Percentiles rank a stretch among this genome's conserved stretches.
Evolutionary conservation across 257 asterid species (phyloP).

Genomic region (Plectranthus barbatus): DNA sequence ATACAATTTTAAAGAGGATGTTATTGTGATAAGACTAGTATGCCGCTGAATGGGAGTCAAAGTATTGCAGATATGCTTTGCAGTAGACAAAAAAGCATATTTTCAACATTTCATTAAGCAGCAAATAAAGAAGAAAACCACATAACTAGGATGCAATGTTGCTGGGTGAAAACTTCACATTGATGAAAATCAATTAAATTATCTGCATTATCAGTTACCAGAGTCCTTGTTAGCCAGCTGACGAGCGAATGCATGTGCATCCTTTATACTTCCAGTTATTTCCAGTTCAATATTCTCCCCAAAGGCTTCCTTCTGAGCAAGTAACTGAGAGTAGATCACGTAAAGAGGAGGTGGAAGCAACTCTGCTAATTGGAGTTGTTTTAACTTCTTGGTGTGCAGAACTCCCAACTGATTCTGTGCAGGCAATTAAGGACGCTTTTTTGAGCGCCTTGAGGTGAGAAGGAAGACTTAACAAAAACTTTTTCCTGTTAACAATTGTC

Average conservation of each 20-base stretch:
- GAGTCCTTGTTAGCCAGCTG: conserved; percentile 79
- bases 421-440: conserved; percentile 94
- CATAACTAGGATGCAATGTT: not conserved
- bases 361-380: conserved; percentile 92
- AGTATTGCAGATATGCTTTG: not conserved
- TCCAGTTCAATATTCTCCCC: conserved; percentile 87
- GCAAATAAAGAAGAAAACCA: not conserved
- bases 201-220: conserved; percentile 30
- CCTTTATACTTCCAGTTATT: conserved; percentile 84
- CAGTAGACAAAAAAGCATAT: not conserved
- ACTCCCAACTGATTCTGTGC: conserved; percentile 82
- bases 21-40: no score
- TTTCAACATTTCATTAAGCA: not conserved
- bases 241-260: conserved; percentile 77
- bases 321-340: conserved; percentile 77
- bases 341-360: conserved; percentile 92
- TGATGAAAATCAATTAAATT: not conserved
- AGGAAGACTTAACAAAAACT: conserved; percentile 86
- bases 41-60: not conserved
- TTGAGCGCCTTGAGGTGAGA: conserved; percentile 94
- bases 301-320: conserved; percentile 94
- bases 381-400: conserved; percentile 71
- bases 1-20: no score
- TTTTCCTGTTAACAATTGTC: conserved; percentile 75
- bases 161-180: not conserved